A percentile compares a stretch with the other conserved stretches of the same genome.
phyloP scores from a whole-genome alignment of 768 basidiomycete species.

The Hygrophorus pudorinus region DNA sequence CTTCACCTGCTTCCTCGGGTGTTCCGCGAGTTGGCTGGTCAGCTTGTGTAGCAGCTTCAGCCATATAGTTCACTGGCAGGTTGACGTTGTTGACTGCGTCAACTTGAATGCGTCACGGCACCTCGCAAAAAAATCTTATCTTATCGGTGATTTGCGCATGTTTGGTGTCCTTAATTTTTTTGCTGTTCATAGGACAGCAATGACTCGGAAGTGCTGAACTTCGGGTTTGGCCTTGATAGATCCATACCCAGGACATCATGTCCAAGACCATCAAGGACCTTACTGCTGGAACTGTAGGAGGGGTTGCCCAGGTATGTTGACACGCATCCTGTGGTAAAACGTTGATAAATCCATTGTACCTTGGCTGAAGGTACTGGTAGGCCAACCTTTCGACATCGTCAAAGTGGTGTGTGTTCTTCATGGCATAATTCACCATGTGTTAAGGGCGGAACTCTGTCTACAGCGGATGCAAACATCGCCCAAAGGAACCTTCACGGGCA shows the following conservation, averaged over 20 bases:
- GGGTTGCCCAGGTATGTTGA: constrained; percentile 67
- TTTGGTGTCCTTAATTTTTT: not conserved
- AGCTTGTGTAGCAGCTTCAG: not conserved
- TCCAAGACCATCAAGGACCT: constrained; percentile 74
- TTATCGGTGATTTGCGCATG: not conserved
- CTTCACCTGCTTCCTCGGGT: constrained; percentile 3
- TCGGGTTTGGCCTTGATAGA: not conserved
- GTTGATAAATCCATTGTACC: not conserved
- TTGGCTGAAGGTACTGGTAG: constrained; percentile 60
- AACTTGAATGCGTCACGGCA: too few species aligned
- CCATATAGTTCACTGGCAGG: not conserved
- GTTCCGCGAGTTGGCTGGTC: not conserved
- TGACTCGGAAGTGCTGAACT: too few species aligned
- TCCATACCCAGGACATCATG: not conserved
- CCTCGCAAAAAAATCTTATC: constrained; percentile 2
- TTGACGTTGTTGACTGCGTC: not conserved
- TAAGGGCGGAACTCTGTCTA: constrained; percentile 9
- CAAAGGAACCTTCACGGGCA: constrained; percentile 80
- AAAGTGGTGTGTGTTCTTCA: constrained; percentile 67
- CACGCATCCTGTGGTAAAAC: not conserved
- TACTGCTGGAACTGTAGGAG: constrained; percentile 84
- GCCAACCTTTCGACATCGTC: constrained; percentile 94
- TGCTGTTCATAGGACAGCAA: not conserved
- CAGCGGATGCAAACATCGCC: constrained; percentile 94
- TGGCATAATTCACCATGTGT: constrained; percentile 5